Base-by-base conservation (phyloP, 495 filamentous ascomycete genomes). In the Zalerion maritima region DNA sequence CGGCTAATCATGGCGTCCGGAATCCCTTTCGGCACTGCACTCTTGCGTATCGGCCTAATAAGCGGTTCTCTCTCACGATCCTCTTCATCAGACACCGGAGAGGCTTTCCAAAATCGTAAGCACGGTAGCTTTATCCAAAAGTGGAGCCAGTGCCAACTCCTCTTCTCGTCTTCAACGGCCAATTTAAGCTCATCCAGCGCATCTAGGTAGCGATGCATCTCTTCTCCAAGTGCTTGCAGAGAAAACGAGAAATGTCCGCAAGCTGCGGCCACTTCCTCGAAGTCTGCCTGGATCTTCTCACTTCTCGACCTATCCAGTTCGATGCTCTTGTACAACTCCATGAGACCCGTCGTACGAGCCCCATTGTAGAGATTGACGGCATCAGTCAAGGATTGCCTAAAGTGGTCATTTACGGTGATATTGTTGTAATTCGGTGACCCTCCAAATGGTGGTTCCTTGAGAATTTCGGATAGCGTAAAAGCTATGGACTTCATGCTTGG, bases 401-500 rank as follows among this genome's bases (percentile, higher is more conserved):
- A 91, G 26, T 79, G 71, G 23, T 73, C 71, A 44, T 94, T 80
- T 27, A 89, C 60, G 2, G 62, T 66, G 24, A 96, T 80, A 13
- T 49, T n/a, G 10, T 50, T 54, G 26, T 75, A 73, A 14, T 73
- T 57, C 0, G 79, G 72, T 3, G 58, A 60, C 10, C 61, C 56
- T 3, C 71, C 69, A 50, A 85, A 94, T 0, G 87, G 83, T 1
- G 93, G 70, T 23, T 93, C 83, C 14, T 82, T 74, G 8, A 97
- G 72, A 14, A 92, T 83, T 36, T 86, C 75, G 19, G 79, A 79
- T 19, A 96, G 62, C 0, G 89, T 97, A 34, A 78, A 84, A 7
- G 84, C 84, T 18, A 97, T 62, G 0, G 86, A 93, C 49, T 91
- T 89, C 83, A 96, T 93, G 1, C 84, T 85, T 1, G 89, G 87